Conservation (phyloP, 2,329 filamentous ascomycete genomes). For the Phaeophleospora eucalypticola region DNA sequence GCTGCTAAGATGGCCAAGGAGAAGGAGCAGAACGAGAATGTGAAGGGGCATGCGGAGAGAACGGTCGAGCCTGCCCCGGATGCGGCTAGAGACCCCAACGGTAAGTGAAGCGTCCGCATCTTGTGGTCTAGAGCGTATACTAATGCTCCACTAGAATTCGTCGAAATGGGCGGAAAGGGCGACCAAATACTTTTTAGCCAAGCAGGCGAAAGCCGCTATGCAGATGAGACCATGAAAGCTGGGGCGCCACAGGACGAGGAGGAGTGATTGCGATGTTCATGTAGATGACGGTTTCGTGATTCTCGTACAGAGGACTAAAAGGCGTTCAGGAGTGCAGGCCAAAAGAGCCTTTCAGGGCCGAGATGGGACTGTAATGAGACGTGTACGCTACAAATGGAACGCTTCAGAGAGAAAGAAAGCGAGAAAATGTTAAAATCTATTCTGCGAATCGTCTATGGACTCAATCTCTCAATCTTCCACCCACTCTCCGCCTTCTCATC, state of each 20-base stretch:
- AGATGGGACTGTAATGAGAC: too few relatives aligned
- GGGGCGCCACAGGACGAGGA: constrained; percentile 10
- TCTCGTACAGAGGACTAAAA: neutral
- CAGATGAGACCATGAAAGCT: constrained; percentile 24
- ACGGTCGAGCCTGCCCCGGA: constrained; percentile 63
- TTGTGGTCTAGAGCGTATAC: neutral
- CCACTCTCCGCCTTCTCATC: constrained; percentile 36
- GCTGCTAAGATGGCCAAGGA: constrained; percentile 8
- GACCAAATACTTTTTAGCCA: constrained; percentile 73
- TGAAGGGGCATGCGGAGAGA: constrained; percentile 36
- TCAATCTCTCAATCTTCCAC: constrained; percentile 62
- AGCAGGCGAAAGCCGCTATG: constrained; percentile 24
- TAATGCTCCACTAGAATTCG: constrained; percentile 58
- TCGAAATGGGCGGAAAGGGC: constrained; percentile 78
- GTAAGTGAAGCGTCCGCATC: neutral
- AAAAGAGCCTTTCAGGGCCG: neutral
- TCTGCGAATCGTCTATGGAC: constrained; percentile 49
- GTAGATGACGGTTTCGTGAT: neutral
- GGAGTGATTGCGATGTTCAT: neutral
- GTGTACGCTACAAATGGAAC: too few relatives aligned
- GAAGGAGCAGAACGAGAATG: constrained; percentile 41
- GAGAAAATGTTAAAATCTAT: neutral
- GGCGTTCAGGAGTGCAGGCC: neutral
- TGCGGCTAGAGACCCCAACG: constrained; percentile 58
- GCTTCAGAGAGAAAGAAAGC: too few relatives aligned